Base-by-base conservation (phyloP, 257 asterid species). In the Catharanthus roseus region DNA sequence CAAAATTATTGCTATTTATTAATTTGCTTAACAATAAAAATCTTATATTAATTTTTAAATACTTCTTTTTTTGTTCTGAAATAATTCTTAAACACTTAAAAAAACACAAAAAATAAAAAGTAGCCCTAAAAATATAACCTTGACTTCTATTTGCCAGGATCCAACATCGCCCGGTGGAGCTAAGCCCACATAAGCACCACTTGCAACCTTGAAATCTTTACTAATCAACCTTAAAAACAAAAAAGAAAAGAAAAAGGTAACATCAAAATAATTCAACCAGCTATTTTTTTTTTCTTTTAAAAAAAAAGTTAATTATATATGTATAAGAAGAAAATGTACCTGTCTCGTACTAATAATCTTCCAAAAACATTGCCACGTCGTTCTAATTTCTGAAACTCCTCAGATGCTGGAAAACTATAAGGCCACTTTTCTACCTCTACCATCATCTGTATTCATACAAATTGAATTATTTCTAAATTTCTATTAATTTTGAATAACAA, bases 61-160 rank as follows among this genome's bases (percentile, higher is more conserved):
- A n/a, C n/a, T n/a, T n/a, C n/a, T n/a, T n/a, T n/a, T n/a, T n/a
- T n/a, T n/a, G n/a, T n/a, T n/a, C n/a, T n/a, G n/a, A n/a, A n/a
- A n/a, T n/a, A n/a, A n/a, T n/a, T n/a, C n/a, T n/a, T n/a, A n/a
- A n/a, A n/a, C n/a, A n/a, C n/a, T n/a, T n/a, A n/a, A n/a, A n/a
- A n/a, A n/a, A n/a, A n/a, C n/a, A n/a, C n/a, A n/a, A n/a, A n/a
- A n/a, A n/a, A n/a, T n/a, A n/a, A n/a, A n/a, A n/a, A n/a, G n/a
- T n/a, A n/a, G n/a, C n/a, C n/a, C n/a, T 38, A 38, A 24, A 3
- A 11, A 12, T 47, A 60, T 71, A 33, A 86, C 93, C 90, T 90
- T 87, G 77, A 83, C 78, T 80, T 90, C 96, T 79, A 82, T 84
- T 81, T 90, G 95, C 90, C 90, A 90, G 19, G 96, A 90, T 44